Evolutionary conservation across 257 asterid genomes (phyloP), one percentile per base, ranked within the genome.

Genomic region (Primulina eburnea): DNA sequence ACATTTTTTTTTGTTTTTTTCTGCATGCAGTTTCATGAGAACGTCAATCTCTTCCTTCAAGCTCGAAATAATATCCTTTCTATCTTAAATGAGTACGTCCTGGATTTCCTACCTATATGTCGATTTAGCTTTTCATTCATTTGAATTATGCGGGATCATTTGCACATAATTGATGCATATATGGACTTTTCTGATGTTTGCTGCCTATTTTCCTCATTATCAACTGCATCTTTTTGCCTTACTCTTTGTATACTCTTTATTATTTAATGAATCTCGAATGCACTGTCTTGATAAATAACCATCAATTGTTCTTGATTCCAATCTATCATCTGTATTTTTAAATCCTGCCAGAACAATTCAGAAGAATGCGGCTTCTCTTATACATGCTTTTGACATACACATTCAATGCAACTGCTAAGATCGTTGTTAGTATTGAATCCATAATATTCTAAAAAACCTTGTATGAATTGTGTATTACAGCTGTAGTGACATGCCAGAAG

Each of bases 21-120:
- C 35, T 79, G 70, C 71, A 37, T 84, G 88, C 92, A 92, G 97
- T 70, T 92, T 47, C 83, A 81, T 7, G 96, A 92, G 71, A 92
- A 92, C 78, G 73, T 87, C 57, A 73, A 74, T 77, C 92, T 89
- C 85, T 75, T 92, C 66, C 71, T 79, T 75, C 90, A 86, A 81
- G 89, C 89, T 82, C 90, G 87, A 71, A 75, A 69, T 75, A 88
- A 83, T 73, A 83, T 88, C 77, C 79, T 85, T 64, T 67, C 85
- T 8, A 69, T 88, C 68, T 68, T 88, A 75, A 86, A 86, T 62
- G 93, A 88, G 97, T 90, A 90, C 2, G 94, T 79, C 62, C 56
- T 38, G 40, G 26, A 33, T 64, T 33, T 70, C 72, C 17, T 34
- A 29, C 55, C 55, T 71, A 69, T 43, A 11, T 24, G 32, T 6